Evolutionary conservation across 345 rosid genomes (phyloP), one percentile per base, ranked within the genome.

Genomic region (Chamaenerion angustifolium): DNA sequence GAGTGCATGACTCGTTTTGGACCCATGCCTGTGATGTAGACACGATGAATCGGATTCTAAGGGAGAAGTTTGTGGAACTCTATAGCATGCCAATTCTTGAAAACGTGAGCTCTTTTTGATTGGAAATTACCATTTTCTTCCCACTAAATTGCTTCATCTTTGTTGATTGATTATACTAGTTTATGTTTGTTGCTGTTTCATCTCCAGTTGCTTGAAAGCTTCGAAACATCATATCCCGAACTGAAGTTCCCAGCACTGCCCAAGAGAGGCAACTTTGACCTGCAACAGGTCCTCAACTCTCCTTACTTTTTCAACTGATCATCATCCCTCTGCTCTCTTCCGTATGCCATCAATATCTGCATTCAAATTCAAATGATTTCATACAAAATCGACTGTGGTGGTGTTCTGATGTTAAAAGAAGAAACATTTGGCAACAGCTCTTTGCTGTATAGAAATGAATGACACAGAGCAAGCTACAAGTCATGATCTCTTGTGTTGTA

Each of bases 1-100:
- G 98, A 45, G 98, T 92, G 57, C 98, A 92, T 59, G 98, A 92
- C 74, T 92, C 98, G 14, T 92, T 82, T 56, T 92, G 98, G 98
- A 92, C 98, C 4, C 98, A 92, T 71, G 96, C 98, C 37, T 73
- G 90, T 57, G 95, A 87, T 52, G 94, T 84, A 56, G 98, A 92
- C 59, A 64, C 66, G 71, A 84, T 92, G 98, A 92, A 92, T 69
- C 61, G 37, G 75, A 80, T 92, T 63, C 93, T 92, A 4, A 61
- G 96, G 46, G 85, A 80, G 56, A 82, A 87, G 57, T 92, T 92
- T 60, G 96, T 92, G 59, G 98, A 92, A 76, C 84, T 92, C 52
- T 84, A 92, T 64, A 63, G 61, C 71, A 71, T 49, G 68, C 93
- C 96, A 17, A 69, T 92, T 49, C 95, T 92, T 16, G 98, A 92